Conservation (phyloP, 306 rosid species). For the Vigna mungo region DNA sequence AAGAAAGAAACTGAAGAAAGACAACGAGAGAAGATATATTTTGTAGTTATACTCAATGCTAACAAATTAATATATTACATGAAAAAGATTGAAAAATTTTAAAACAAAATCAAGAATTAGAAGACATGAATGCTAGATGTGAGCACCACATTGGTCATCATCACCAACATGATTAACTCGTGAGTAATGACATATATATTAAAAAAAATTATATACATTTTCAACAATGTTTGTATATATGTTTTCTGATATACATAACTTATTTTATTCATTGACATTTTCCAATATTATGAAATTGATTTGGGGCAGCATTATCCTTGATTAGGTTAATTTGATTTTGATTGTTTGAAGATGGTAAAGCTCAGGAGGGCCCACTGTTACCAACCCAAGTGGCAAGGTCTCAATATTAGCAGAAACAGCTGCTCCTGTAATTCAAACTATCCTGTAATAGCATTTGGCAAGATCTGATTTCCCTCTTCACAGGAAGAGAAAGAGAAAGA, state of each 20-base stretch:
- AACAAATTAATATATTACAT: background rate
- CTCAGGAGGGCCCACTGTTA: constrained; percentile 45
- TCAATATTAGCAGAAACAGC: constrained; percentile 60
- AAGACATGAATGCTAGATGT: background rate
- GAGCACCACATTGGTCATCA: background rate
- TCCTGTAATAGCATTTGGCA: constrained; percentile 51
- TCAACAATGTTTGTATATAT: background rate
- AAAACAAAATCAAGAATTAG: background rate
- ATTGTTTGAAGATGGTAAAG: constrained; percentile 17
- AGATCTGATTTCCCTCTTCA: constrained; percentile 64
- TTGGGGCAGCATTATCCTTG: background rate
- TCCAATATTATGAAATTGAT: background rate
- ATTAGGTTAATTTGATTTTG: constrained; percentile 7
- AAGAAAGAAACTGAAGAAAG: background rate
- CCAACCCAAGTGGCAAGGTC: constrained; percentile 52
- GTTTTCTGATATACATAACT: too few species aligned
- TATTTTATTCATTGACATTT: too few species aligned
- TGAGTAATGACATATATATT: background rate
- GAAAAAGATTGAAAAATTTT: background rate
- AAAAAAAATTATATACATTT: background rate
- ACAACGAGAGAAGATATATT: background rate
- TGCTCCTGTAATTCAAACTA: constrained; percentile 50
- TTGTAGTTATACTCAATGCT: background rate
- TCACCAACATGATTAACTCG: background rate
- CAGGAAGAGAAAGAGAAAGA: constrained; percentile 16